Percentiles rank a stretch among this genome's conserved stretches.
Evolutionary conservation across 257 asterid genomes (phyloP).

Genomic region (Solanum okadae): DNA sequence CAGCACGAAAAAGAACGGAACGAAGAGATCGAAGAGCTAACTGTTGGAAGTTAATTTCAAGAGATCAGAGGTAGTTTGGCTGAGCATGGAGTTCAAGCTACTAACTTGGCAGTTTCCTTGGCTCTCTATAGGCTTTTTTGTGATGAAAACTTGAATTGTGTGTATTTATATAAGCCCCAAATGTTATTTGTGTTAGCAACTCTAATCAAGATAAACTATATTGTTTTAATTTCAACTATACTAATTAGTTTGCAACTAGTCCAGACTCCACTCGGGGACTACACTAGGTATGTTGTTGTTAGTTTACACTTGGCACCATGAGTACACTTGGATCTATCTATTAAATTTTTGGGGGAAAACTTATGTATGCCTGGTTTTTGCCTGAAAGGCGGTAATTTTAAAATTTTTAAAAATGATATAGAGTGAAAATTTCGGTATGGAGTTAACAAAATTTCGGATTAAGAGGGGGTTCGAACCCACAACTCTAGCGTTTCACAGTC

Average conservation of each 20-base stretch:
- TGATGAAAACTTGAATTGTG: background rate
- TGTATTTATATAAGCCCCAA: background rate
- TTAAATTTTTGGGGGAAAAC: background rate
- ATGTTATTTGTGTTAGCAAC: background rate
- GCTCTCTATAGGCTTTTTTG: background rate
- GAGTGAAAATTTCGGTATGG: too few species aligned
- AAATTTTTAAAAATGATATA: too few species aligned
- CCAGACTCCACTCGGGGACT: background rate
- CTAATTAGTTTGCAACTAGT: background rate
- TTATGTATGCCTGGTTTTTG: background rate
- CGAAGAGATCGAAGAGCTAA: constrained; percentile 11
- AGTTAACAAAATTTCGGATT: too few species aligned
- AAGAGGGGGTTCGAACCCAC: too few species aligned
- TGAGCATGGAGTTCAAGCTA: background rate
- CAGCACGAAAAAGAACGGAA: constrained; percentile 29
- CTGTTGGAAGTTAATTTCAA: background rate
- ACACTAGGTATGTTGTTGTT: background rate
- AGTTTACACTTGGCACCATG: background rate
- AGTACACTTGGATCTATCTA: background rate
- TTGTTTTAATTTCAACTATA: background rate
- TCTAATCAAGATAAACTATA: background rate
- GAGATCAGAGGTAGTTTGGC: background rate
- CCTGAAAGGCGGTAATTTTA: background rate
- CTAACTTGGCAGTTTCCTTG: background rate
- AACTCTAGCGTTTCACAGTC: too few species aligned